Evolutionary conservation across 257 asterid species (phyloP).

Genomic region (Fraxinus pennsylvanica): DNA sequence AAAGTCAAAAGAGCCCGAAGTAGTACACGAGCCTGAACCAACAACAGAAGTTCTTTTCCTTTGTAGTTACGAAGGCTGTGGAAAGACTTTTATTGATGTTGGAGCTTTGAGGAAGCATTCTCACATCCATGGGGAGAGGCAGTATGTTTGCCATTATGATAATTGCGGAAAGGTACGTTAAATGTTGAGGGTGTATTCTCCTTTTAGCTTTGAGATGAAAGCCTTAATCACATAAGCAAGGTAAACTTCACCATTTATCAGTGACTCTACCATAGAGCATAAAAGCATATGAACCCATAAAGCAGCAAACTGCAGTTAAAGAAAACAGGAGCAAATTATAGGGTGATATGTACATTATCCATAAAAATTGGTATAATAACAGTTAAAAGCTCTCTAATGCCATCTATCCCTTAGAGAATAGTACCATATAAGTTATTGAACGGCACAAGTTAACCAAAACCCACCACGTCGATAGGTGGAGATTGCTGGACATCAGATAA

Average conservation of each 20-base stretch:
- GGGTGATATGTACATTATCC: background rate
- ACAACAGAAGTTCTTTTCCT: constrained; percentile 95
- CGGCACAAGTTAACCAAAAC: background rate
- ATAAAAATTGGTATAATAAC: background rate
- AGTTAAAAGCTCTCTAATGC: background rate
- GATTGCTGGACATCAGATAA: background rate
- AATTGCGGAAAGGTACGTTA: constrained; percentile 68
- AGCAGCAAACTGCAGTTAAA: background rate
- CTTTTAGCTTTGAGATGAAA: background rate
- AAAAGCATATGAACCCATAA: background rate
- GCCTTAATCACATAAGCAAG: background rate
- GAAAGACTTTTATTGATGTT: constrained; percentile 94
- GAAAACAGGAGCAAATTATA: background rate
- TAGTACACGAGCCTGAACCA: constrained; percentile 85
- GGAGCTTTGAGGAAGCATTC: constrained; percentile 98
- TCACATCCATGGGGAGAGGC: constrained; percentile 98
- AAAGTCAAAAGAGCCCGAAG: constrained; percentile 61
- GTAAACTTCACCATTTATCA: background rate
- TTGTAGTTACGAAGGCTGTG: constrained; percentile 97
- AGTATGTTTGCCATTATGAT: constrained; percentile 85
- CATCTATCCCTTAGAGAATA: background rate
- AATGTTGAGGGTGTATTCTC: background rate
- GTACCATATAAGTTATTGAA: background rate
- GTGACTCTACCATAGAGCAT: background rate
- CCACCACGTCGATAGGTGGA: background rate